A percentile compares a stretch with the other conserved stretches of the same genome.
Evolutionary conservation across 2,329 filamentous ascomycete species (phyloP).

Genomic region (Penicillium sp.): DNA sequence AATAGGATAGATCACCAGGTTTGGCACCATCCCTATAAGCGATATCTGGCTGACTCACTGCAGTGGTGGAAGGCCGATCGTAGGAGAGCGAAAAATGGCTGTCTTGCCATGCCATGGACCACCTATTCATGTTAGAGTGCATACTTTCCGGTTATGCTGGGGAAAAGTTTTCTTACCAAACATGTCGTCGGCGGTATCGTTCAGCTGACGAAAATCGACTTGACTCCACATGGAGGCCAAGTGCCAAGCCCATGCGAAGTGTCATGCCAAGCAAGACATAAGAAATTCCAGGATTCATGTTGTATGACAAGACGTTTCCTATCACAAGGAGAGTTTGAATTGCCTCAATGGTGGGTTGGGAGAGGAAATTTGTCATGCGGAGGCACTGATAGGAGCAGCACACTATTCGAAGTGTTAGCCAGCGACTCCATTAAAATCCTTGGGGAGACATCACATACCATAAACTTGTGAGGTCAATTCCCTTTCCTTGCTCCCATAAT

Average conservation of each 20-base stretch:
- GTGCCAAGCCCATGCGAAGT: constrained; percentile 58
- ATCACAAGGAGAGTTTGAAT: constrained; percentile 62
- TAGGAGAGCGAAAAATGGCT: constrained; percentile 63
- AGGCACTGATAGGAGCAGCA: constrained; percentile 65
- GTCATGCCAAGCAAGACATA: constrained; percentile 62
- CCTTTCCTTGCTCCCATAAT: constrained; percentile 56
- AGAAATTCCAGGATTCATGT: constrained; percentile 63
- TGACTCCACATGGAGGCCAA: constrained; percentile 59
- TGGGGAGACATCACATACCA: constrained; percentile 43
- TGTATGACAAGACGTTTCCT: constrained; percentile 60
- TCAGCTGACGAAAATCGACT: constrained; percentile 52
- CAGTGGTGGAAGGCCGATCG: constrained; percentile 56
- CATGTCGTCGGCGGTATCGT: constrained; percentile 43
- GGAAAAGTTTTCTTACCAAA: constrained; percentile 37
- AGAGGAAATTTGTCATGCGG: constrained; percentile 62
- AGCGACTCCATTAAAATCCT: neutral
- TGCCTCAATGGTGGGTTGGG: constrained; percentile 58
- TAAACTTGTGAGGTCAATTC: constrained; percentile 64
- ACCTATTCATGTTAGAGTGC: constrained; percentile 38
- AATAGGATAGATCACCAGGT: constrained; percentile 53
- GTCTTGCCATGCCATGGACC: constrained; percentile 64
- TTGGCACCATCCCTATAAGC: constrained; percentile 48
- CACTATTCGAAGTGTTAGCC: constrained; percentile 42
- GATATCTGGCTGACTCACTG: constrained; percentile 53
- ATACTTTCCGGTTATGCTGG: neutral